Evolutionary conservation across 257 asterid genomes (phyloP).

Genomic region (Dorcoceras hygrometricum): DNA sequence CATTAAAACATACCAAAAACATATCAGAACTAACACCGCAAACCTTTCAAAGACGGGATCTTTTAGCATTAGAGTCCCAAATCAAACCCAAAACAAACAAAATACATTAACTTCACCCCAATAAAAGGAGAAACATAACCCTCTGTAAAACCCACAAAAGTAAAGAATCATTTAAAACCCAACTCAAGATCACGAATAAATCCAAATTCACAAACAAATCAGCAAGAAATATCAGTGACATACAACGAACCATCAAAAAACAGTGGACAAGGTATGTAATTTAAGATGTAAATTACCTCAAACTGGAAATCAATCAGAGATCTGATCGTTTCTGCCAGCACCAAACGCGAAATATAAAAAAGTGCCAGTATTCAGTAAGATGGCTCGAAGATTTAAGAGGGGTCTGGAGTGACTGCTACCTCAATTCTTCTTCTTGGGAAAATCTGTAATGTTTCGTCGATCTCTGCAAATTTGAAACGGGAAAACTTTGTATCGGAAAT

Average conservation of each 20-base stretch:
- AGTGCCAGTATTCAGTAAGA: conserved; percentile 3
- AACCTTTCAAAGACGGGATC: neutral
- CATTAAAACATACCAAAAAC: neutral
- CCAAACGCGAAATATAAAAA: conserved; percentile 10
- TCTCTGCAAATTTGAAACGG: conserved; percentile 22
- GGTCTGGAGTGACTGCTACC: neutral
- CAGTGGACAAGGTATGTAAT: neutral
- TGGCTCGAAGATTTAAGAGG: conserved; percentile 29
- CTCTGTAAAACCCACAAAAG: conserved; percentile 37
- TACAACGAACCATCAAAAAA: conserved; percentile 4
- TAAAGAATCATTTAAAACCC: neutral
- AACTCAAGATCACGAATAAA: conserved; percentile 16
- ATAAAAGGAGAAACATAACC: neutral
- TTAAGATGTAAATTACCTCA: conserved; percentile 18
- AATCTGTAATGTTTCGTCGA: conserved; percentile 21
- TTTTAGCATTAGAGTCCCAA: conserved; percentile 18
- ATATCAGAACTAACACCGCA: conserved; percentile 6
- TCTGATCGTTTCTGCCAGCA: conserved; percentile 20
- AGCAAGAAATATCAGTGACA: conserved; percentile 19
- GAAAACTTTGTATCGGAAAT: conserved; percentile 20
- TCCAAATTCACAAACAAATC: conserved; percentile 19
- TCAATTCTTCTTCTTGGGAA: conserved; percentile 14
- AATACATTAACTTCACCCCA: neutral
- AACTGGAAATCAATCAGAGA: conserved; percentile 25
- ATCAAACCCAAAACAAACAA: conserved; percentile 10